Percentiles rank a stretch among this genome's conserved stretches.
These are phyloP conservation scores for Magnolia kwangsiensis DNA, from an alignment of 164 flowering plant species.

Conservation along the genomic window DNA sequence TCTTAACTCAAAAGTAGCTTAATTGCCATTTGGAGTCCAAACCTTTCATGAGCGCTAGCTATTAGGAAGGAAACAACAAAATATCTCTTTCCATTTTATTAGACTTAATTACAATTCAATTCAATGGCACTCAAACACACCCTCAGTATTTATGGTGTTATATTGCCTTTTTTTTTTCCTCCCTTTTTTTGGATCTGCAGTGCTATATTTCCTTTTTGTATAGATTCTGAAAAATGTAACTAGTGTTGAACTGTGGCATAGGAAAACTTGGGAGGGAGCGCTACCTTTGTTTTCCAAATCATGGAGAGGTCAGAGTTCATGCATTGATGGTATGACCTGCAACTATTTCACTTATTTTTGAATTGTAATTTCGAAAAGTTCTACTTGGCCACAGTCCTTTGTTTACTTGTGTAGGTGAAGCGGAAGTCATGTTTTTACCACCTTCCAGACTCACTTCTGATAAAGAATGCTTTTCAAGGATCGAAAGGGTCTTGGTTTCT, in stretches of 20 bases:
- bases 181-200: too few relatives aligned
- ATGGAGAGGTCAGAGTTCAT: conserved; percentile 42
- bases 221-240: conserved; percentile 8
- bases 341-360: neutral
- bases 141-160: too few relatives aligned
- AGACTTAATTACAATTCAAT: too few relatives aligned
- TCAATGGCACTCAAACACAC: too few relatives aligned
- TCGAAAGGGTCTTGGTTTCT: conserved; percentile 45
- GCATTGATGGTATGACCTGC: conserved; percentile 41
- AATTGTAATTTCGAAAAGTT: neutral
- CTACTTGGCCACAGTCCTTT: neutral
- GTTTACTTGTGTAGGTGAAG: conserved; percentile 41
- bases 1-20: too few relatives aligned
- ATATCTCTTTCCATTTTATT: too few relatives aligned
- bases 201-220: neutral
- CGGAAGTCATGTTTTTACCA: conserved; percentile 42
- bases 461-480: conserved; percentile 43
- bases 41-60: too few relatives aligned
- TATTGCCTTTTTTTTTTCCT: too few relatives aligned
- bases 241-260: conserved; percentile 10
- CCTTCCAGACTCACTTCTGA: conserved; percentile 44
- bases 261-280: conserved; percentile 50
- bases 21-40: too few relatives aligned
- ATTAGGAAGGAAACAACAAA: too few relatives aligned
- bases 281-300: conserved; percentile 41